phyloP scores from a whole-genome alignment of 306 rosid genomes.

The Quillaja saponaria region DNA sequence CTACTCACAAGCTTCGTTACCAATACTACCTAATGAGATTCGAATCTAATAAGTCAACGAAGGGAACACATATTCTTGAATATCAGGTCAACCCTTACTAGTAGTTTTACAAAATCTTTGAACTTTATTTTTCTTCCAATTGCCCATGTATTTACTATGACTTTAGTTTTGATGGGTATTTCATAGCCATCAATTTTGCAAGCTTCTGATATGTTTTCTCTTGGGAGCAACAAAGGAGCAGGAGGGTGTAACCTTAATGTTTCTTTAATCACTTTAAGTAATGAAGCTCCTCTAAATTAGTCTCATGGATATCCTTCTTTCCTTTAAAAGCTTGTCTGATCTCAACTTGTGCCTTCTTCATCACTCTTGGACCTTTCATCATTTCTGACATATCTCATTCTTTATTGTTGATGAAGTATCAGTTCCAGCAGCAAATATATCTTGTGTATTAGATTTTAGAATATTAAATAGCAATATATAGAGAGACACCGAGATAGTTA shows the following conservation, averaged over 20 bases:
- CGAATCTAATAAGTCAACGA: no score
- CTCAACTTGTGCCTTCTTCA: conserved; percentile 32
- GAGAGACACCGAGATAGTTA: no score
- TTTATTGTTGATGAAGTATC: conserved; percentile 30
- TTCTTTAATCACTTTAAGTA: conserved; percentile 44
- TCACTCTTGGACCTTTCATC: conserved; percentile 2
- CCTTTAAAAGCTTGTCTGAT: conserved; percentile 26
- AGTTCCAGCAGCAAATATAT: conserved; percentile 35
- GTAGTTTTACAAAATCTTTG: no score
- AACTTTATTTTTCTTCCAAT: conserved; percentile 48
- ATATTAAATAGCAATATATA: background rate
- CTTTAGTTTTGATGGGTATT: conserved; percentile 31
- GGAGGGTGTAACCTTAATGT: conserved; percentile 48
- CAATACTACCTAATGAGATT: no score
- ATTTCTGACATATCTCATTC: conserved; percentile 42
- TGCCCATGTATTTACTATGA: conserved; percentile 44
- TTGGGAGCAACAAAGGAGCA: conserved; percentile 32
- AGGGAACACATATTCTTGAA: no score
- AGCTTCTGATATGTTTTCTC: conserved; percentile 34
- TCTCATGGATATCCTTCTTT: conserved; percentile 15
- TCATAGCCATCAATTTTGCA: conserved; percentile 33
- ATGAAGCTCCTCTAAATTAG: conserved; percentile 3
- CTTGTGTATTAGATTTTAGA: conserved; percentile 14
- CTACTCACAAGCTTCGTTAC: no score
- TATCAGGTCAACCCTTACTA: no score